Evolutionary conservation across 1,139 yeast species (phyloP), one percentile per base, ranked within the genome.

Genomic region (Tardiomyces digboiensis): DNA sequence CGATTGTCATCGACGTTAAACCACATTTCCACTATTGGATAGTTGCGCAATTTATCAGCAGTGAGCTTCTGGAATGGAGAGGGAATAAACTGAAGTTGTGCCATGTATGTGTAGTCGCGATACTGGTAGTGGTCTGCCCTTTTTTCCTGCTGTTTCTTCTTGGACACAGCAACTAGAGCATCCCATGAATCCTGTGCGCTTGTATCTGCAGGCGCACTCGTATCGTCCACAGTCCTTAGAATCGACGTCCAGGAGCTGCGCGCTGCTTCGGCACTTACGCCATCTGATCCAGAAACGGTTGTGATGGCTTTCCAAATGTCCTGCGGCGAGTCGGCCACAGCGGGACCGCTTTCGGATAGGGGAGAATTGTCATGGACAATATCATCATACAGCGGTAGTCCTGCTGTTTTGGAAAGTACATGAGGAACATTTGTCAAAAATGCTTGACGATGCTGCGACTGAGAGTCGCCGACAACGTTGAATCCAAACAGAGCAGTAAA

Each of bases 11-110:
- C 33, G 33, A 26, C 33, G 10, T 26, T 26, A 16, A 26, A 26
- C 33, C 33, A 26, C 33, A 26, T 26, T 16, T 26, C 33, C 16
- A 26, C 33, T 5, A 16, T 16, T 13, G 33, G 33, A n/a, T 13
- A 16, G 8, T 4, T 16, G 33, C 33, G 33, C 5, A 26, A 16
- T 8, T 26, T 16, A 16, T 4, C 33, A 16, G 16, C 33, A 16
- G 5, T 26, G 10, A 26, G 33, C 33, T 26, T n/a, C 19, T 33
- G 19, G 19, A 8, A 33, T n/a, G 37, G 37, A 19, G 37, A 33
- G 10, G 81, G 80, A 19, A 65, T 53, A 49, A 75, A 72, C 49
- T 64, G 66, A 47, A 76, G 52, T 53, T 76, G 80, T 14, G 72
- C 62, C 29, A 59, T 57, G 50, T 69, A 69, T 12, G 61, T 55